These are phyloP conservation scores for Aspergillus felis DNA, from an alignment of 2,329 filamentous ascomycete species.

Conservation along the genomic window DNA sequence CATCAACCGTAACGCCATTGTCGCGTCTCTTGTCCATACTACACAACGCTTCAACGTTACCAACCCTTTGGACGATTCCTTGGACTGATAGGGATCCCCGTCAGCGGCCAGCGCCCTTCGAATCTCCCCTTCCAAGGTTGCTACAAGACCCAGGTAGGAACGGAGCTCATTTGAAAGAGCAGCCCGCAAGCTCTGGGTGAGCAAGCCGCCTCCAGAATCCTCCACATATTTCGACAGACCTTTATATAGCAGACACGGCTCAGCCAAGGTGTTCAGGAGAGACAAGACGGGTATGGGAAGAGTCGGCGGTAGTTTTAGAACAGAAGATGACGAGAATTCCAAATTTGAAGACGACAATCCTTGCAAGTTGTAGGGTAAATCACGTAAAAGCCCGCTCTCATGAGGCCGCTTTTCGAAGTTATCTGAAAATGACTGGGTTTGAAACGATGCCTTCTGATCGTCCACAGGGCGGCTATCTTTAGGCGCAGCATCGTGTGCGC, in stretches of 20 bases:
- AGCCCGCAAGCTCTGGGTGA: slow-evolving; percentile 85
- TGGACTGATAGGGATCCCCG: slow-evolving; percentile 54
- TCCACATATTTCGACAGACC: slow-evolving; percentile 78
- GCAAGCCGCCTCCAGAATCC: slow-evolving; percentile 73
- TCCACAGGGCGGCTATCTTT: slow-evolving; percentile 17
- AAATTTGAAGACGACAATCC: slow-evolving; percentile 84
- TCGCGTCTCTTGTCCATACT: slow-evolving; percentile 95
- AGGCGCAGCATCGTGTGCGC: slow-evolving; percentile 15
- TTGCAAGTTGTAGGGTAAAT: slow-evolving; percentile 89
- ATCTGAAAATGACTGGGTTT: slow-evolving; percentile 12
- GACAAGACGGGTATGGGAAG: slow-evolving; percentile 82
- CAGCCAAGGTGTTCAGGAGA: slow-evolving; percentile 81
- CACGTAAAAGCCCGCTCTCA: slow-evolving; percentile 66
- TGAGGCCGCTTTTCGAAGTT: slow-evolving; percentile 51
- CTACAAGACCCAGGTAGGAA: slow-evolving; percentile 85
- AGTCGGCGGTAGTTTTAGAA: slow-evolving; percentile 70
- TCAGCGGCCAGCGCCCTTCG: slow-evolving; percentile 72
- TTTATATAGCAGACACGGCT: slow-evolving; percentile 88
- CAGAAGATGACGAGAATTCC: slow-evolving; percentile 65
- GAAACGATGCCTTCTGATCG: slow-evolving; percentile 11
- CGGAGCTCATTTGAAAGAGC: slow-evolving; percentile 81
- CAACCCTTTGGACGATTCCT: slow-evolving; percentile 75
- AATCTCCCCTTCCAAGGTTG: slow-evolving; percentile 89
- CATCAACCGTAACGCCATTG: slow-evolving; percentile 90
- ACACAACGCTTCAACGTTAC: slow-evolving; percentile 94